Conservation (phyloP, 208 protist species). For the Borovskyia barvae region DNA sequence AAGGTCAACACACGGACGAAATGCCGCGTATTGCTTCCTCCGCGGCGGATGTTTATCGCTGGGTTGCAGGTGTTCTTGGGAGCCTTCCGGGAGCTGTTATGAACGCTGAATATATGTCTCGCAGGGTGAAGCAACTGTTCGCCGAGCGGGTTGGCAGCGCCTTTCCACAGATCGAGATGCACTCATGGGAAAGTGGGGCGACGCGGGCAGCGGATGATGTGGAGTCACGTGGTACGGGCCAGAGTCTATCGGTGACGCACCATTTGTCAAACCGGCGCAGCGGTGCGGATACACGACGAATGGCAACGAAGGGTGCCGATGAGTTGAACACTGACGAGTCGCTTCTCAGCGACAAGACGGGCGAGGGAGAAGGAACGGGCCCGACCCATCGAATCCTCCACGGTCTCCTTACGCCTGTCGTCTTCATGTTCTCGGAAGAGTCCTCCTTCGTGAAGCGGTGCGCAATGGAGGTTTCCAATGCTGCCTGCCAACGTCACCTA, state of each 20-base stretch:
- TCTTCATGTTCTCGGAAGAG: slow-evolving; percentile 46
- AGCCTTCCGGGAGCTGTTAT: slow-evolving; percentile 38
- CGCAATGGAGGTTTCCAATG: slow-evolving; percentile 31
- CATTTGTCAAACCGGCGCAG: too few species aligned
- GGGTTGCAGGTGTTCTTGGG: slow-evolving; percentile 41
- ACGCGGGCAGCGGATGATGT: too few species aligned
- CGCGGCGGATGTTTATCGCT: slow-evolving; percentile 26
- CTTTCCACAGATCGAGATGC: too few species aligned
- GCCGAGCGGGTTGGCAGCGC: slow-evolving; percentile 14
- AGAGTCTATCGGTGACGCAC: too few species aligned
- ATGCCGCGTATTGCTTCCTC: slow-evolving; percentile 21
- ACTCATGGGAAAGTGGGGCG: too few species aligned
- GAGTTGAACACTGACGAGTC: too few species aligned
- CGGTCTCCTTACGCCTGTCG: slow-evolving; percentile 34
- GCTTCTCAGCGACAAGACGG: too few species aligned
- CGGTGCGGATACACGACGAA: too few species aligned
- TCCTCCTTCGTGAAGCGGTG: slow-evolving; percentile 20
- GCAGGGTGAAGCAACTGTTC: slow-evolving; percentile 41
- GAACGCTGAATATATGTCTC: slow-evolving; percentile 22
- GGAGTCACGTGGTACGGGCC: too few species aligned
- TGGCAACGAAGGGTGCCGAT: too few species aligned
- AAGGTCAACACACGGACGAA: slow-evolving; percentile 6
- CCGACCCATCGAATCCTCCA: slow-evolving; percentile 16
- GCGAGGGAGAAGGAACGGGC: too few species aligned
- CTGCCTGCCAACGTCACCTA: slow-evolving; percentile 28